These are phyloP conservation scores for Solanum habrochaites DNA, from an alignment of 257 asterid species.

Conservation along the genomic window DNA sequence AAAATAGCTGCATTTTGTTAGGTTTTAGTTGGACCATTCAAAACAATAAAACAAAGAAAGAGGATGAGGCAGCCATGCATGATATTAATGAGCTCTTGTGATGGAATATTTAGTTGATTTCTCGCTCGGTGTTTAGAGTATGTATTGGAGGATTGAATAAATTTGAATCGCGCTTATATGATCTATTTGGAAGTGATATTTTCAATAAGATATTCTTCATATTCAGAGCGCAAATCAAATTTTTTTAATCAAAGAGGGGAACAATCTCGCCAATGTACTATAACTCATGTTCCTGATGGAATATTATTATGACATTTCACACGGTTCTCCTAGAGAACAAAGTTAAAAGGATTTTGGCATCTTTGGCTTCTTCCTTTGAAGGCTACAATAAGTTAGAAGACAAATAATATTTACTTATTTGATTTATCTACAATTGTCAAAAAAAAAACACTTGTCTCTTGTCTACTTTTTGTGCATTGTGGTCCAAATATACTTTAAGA, in stretches of 20 bases:
- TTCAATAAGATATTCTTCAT: too few species aligned
- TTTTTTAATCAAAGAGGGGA: too few species aligned
- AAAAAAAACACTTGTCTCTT: neutral
- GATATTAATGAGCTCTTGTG: neutral
- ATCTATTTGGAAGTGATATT: too few species aligned
- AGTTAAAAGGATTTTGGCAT: neutral
- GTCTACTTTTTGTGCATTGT: neutral
- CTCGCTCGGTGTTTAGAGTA: neutral
- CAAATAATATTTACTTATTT: neutral
- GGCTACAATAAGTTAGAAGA: neutral
- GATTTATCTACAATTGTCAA: neutral
- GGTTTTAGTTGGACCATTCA: constrained; percentile 13
- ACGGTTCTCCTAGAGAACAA: neutral
- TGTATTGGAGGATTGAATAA: too few species aligned
- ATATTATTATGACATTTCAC: neutral
- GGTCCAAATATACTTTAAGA: neutral
- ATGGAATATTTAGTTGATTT: neutral
- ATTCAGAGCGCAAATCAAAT: too few species aligned
- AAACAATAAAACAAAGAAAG: neutral
- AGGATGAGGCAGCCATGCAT: neutral
- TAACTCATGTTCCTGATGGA: neutral
- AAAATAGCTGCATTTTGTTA: constrained; percentile 17
- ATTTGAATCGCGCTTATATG: too few species aligned
- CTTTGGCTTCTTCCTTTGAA: neutral
- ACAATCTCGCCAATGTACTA: too few species aligned